Evolutionary conservation across 345 rosid genomes (phyloP).

Genomic region (Arabidopsis suecica): DNA sequence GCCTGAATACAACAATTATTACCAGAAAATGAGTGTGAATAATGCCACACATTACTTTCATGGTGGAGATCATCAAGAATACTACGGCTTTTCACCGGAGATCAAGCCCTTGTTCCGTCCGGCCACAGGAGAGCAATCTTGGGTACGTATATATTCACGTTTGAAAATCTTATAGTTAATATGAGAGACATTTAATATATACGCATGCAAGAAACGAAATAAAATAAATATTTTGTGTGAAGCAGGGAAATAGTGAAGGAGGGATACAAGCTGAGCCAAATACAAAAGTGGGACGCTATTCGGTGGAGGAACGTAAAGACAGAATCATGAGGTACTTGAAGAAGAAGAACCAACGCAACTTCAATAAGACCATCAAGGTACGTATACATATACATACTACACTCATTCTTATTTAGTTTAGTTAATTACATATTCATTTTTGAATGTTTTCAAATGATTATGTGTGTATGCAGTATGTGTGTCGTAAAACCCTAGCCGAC

Average conservation of each 20-base stretch:
- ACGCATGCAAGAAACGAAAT: slow-evolving; percentile 2
- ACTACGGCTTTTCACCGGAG: slow-evolving; percentile 51
- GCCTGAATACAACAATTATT: slow-evolving; percentile 46
- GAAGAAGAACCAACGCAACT: slow-evolving; percentile 93
- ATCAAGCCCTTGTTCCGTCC: slow-evolving; percentile 53
- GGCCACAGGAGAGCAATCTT: slow-evolving; percentile 45
- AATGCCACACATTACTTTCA: slow-evolving; percentile 45
- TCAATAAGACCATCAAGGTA: slow-evolving; percentile 94
- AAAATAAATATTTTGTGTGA: neutral
- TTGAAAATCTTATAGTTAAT: neutral
- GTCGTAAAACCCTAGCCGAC: slow-evolving; percentile 93
- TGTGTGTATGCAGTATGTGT: slow-evolving; percentile 64
- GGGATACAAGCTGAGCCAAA: slow-evolving; percentile 51
- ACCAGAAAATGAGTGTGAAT: slow-evolving; percentile 32
- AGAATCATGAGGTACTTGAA: slow-evolving; percentile 82
- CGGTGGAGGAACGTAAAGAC: slow-evolving; percentile 87
- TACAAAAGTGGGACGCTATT: slow-evolving; percentile 68
- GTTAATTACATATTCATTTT: neutral
- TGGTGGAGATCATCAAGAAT: slow-evolving; percentile 63
- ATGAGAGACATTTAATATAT: neutral
- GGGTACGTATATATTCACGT: slow-evolving; percentile 50
- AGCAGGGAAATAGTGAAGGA: slow-evolving; percentile 55
- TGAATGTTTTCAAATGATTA: neutral
- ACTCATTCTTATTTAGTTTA: neutral
- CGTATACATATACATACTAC: neutral